Conservation (phyloP, 1,139 yeast species). For the Pneumocystis sp. region DNA sequence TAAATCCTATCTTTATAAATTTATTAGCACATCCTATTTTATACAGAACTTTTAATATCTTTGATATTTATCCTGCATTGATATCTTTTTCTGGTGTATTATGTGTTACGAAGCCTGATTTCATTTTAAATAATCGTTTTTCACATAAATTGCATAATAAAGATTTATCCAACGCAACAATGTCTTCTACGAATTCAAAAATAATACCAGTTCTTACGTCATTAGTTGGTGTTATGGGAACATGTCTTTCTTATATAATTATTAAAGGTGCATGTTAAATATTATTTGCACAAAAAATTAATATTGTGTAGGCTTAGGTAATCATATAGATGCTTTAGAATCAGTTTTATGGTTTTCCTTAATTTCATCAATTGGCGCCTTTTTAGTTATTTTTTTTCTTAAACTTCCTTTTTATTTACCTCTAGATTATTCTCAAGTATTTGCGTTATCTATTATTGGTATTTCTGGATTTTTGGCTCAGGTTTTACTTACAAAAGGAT, state of each 20-base stretch:
- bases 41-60: conserved; percentile 48
- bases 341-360: conserved; percentile 67
- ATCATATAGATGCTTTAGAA: conserved; percentile 60
- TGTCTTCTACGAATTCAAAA: background rate
- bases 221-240: conserved; percentile 55
- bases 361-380: conserved; percentile 41
- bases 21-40: conserved; percentile 54
- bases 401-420: conserved; percentile 49
- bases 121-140: conserved; percentile 4
- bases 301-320: conserved; percentile 36
- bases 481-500: conserved; percentile 62
- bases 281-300: background rate
- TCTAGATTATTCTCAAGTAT: conserved; percentile 46
- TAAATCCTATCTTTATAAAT: conserved; percentile 66
- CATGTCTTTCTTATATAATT: conserved; percentile 54
- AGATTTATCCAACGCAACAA: background rate
- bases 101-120: conserved; percentile 58
- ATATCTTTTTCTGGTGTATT: conserved; percentile 63
- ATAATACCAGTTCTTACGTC: conserved; percentile 49
- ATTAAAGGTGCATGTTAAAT: conserved; percentile 32
- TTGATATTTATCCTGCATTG: conserved; percentile 56
- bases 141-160: background rate
- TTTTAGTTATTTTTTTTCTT: conserved; percentile 43
- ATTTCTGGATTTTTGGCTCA: conserved; percentile 72
- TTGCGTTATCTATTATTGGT: conserved; percentile 46